Percentiles rank a stretch among this genome's conserved stretches.
Conservation (phyloP, 768 basidiomycete genomes). For the Lyophyllum semitale region DNA sequence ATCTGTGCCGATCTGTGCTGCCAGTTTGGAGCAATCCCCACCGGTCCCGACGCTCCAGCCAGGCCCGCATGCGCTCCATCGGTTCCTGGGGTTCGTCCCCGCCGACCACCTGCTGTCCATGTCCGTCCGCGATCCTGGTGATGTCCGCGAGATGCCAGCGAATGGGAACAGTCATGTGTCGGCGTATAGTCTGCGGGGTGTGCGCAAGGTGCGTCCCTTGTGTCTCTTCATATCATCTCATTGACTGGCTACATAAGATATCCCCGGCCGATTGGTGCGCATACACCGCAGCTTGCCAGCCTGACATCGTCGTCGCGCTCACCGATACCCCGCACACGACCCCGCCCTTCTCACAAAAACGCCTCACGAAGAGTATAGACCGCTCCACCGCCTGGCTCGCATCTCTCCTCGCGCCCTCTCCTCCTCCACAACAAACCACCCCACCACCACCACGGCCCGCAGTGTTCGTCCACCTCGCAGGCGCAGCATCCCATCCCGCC, state of each 20-base stretch:
- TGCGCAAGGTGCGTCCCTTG: slow-evolving; percentile 56
- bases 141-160: slow-evolving; percentile 68
- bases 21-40: slow-evolving; percentile 63
- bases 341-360: slow-evolving; percentile 75
- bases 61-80: slow-evolving; percentile 59
- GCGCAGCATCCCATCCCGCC: slow-evolving; percentile 55
- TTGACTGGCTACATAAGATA: slow-evolving; percentile 39
- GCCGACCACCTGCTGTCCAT: slow-evolving; percentile 55
- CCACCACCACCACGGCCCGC: slow-evolving; percentile 28
- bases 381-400: slow-evolving; percentile 67
- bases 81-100: slow-evolving; percentile 58
- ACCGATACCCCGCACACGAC: slow-evolving; percentile 68
- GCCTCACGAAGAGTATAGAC: slow-evolving; percentile 74
- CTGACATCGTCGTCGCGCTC: slow-evolving; percentile 73
- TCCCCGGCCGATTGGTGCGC: slow-evolving; percentile 54
- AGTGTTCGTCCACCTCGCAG: slow-evolving; percentile 72
- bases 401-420: slow-evolving; percentile 43
- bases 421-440: neutral
- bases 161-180: slow-evolving; percentile 63
- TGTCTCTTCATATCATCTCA: neutral
- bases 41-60: slow-evolving; percentile 65
- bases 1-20: neutral
- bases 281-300: slow-evolving; percentile 53
- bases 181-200: slow-evolving; percentile 64
- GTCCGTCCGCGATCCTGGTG: slow-evolving; percentile 65